Conservation (phyloP, 345 rosid species). For the Leavenworthia alabamica region DNA sequence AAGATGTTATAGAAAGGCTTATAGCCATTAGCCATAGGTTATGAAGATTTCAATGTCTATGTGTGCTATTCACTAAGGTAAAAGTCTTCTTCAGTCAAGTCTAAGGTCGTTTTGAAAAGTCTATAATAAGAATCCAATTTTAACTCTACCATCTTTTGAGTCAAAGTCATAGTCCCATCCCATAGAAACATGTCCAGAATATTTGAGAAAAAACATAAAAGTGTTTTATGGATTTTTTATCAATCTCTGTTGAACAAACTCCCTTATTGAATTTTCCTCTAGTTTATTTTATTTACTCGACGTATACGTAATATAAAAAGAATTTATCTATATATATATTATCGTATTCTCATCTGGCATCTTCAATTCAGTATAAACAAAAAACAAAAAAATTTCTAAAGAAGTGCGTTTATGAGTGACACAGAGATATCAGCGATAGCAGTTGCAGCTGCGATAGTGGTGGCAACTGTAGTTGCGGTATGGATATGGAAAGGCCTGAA, state of each 20-base stretch:
- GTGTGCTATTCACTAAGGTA: not conserved
- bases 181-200: not conserved
- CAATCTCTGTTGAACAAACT: no score
- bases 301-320: not conserved
- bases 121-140: conserved; percentile 20
- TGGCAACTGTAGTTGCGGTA: conserved; percentile 6
- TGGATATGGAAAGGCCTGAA: conserved; percentile 20
- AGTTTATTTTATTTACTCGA: not conserved
- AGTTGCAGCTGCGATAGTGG: conserved; percentile 12
- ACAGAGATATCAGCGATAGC: conserved; percentile 7
- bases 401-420: conserved; percentile 13
- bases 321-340: not conserved
- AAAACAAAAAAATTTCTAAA: not conserved
- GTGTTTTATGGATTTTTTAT: no score
- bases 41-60: not conserved
- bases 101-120: conserved; percentile 10
- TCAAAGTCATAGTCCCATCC: not conserved
- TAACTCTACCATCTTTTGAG: conserved; percentile 5
- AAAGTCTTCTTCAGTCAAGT: not conserved
- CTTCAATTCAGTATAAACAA: not conserved
- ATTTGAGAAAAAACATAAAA: not conserved
- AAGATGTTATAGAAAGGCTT: not conserved
- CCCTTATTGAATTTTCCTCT: conserved; percentile 12
- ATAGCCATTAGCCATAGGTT: not conserved
- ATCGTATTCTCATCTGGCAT: not conserved